Base-by-base conservation (phyloP, 2,329 filamentous ascomycete species). In the Phoma sp. region DNA sequence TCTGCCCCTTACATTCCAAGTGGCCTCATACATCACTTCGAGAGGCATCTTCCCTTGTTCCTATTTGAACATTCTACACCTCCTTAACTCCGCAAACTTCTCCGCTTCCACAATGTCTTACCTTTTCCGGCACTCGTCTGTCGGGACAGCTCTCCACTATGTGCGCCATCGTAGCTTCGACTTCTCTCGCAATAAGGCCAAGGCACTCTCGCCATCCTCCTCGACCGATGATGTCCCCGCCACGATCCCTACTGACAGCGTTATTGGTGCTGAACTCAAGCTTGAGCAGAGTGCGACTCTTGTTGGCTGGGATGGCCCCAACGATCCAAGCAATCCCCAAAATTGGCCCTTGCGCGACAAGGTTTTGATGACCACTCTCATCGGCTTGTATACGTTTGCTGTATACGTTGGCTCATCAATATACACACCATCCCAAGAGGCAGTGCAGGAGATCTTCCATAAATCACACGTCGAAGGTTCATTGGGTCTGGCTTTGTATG, bases 401-500 rank as follows among this genome's bases (percentile, higher is more conserved):
- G 83, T 83, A 4, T 83, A 83, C 55, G 78, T 77, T 33, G 79
- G 78, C 3, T 79, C 77, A 5, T 75, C 78, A 4, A 80, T 86
- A 54, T 86, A 84, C 68, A 68, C 73, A 0, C 69, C 76, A 4
- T 71, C 68, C 4, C 68, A 70, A 14, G 51, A 61, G 18, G 80
- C 79, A 4, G 75, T 88, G 8, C 79, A 81, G 57, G 59, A 73
- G 7, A 74, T 77, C 23, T 88, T 86, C 58, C 75, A 77, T 37
- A 80, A 87, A 40, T 77, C 75, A 29, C 68, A 77, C 36, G 74
- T 82, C 8, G 77, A 80, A 24, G 81, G 83, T 4, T 80, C 81
- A 0, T 76, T 88, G 0, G 84, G 84, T 0, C 77, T 88, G 1
- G 79, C 84, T 0, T 76, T 88, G 24, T 88, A 87, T 62, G 85